Conservation (phyloP, 495 filamentous ascomycete genomes). For the Aspergillus nanangensis region DNA sequence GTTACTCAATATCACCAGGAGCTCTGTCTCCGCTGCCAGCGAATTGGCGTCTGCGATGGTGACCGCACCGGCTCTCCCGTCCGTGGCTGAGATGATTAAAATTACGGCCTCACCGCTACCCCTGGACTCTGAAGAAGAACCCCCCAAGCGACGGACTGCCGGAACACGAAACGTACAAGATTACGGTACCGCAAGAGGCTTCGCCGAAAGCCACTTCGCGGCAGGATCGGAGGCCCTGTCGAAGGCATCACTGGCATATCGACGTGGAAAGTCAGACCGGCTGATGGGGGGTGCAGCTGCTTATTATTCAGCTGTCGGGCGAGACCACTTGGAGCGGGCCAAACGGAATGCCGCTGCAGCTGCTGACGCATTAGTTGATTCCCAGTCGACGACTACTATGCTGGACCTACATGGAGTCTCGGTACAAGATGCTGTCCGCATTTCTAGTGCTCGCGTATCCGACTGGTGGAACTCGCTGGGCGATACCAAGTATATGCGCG, state of each 20-base stretch:
- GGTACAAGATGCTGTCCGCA: slow-evolving; percentile 73
- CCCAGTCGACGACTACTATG: slow-evolving; percentile 48
- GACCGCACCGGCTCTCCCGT: slow-evolving; percentile 21
- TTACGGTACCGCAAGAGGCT: slow-evolving; percentile 21
- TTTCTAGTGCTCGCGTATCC: slow-evolving; percentile 60
- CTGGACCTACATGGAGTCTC: slow-evolving; percentile 84
- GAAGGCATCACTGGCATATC: slow-evolving; percentile 58
- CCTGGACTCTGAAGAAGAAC: slow-evolving; percentile 25
- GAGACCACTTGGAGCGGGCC: slow-evolving; percentile 44
- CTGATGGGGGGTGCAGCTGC: slow-evolving; percentile 64
- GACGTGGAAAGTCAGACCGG: slow-evolving; percentile 58
- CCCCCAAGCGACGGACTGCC: slow-evolving; percentile 6
- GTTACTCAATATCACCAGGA: slow-evolving; percentile 51
- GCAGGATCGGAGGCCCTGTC: slow-evolving; percentile 46
- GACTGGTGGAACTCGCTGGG: slow-evolving; percentile 78
- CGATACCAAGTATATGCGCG: slow-evolving; percentile 48
- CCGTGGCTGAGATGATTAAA: slow-evolving; percentile 36
- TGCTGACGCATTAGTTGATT: slow-evolving; percentile 58
- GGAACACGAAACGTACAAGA: slow-evolving; percentile 11
- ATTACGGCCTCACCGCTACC: slow-evolving; percentile 31
- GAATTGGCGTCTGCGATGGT: slow-evolving; percentile 54
- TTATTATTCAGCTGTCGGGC: slow-evolving; percentile 58
- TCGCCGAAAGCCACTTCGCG: slow-evolving; percentile 32
- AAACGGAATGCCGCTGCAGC: slow-evolving; percentile 41
- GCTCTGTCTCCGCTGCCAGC: slow-evolving; percentile 50